These are phyloP conservation scores for Lactarius psammicola DNA, from an alignment of 768 basidiomycete genomes.

Conservation along the genomic window DNA sequence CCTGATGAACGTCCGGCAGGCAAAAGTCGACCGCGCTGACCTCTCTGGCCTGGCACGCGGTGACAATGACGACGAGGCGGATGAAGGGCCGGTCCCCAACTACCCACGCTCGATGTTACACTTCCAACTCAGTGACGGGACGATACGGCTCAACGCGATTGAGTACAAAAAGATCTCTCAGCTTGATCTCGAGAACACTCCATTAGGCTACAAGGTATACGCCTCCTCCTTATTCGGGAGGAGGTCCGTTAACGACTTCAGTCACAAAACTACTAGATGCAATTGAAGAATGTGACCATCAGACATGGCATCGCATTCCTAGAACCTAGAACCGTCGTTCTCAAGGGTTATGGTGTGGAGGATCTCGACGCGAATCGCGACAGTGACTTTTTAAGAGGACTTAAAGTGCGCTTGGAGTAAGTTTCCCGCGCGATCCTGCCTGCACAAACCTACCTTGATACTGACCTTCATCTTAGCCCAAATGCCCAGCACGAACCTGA, in stretches of 20 bases:
- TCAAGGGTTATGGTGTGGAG: constrained; percentile 60
- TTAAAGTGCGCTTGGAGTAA: constrained; percentile 68
- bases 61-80: constrained; percentile 52
- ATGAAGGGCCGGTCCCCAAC: constrained; percentile 73
- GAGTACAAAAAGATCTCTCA: constrained; percentile 70
- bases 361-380: constrained; percentile 63
- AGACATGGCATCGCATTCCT: constrained; percentile 74
- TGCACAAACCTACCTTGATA: not conserved
- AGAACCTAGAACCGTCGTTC: constrained; percentile 60
- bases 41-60: constrained; percentile 47
- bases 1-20: constrained; percentile 65
- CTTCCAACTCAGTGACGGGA: constrained; percentile 79
- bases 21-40: constrained; percentile 58
- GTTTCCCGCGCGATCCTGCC: not conserved
- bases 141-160: constrained; percentile 62
- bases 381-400: constrained; percentile 55
- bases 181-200: constrained; percentile 70
- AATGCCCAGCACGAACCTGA: constrained; percentile 11
- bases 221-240: not conserved
- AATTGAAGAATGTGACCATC: constrained; percentile 66
- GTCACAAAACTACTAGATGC: constrained; percentile 45
- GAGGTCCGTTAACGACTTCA: constrained; percentile 1
- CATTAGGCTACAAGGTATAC: constrained; percentile 77
- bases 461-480: constrained; percentile 20
- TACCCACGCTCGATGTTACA: constrained; percentile 81